Base-by-base conservation (phyloP, 176 grass and related monocot genomes). In the Pontederia paniculata region DNA sequence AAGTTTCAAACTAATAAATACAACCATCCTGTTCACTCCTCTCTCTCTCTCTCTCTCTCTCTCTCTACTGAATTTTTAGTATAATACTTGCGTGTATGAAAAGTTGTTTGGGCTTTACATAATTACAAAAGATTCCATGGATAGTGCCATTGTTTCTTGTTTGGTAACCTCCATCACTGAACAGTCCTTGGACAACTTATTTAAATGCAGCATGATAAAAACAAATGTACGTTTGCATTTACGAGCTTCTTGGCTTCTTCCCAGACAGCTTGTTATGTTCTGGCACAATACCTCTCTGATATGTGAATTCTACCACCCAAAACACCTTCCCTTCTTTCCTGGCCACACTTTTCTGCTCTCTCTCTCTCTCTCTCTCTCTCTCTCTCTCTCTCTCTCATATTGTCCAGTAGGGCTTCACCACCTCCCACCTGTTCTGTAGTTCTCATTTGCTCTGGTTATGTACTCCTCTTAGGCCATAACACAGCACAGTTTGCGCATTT, bases 211-310 rank as follows among this genome's bases (percentile, higher is more conserved):
- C 28, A 37, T 37, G 28, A 37, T 37, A 37, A 37, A 37, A 37
- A 2, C 3, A 37, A 31, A 37, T 37, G 28, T 37, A 37, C 28
- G 28, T 37, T 37, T 2, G 5, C 28, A 37, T 6, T 5, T 37
- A 3, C 28, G 28, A 83, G 72, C 52, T 73, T 48, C 42, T 23
- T 79, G 71, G 75, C 44, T 73, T 45, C 71, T 79, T 88, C 73
- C 4, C 63, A 23, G 71, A 55, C 84, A 88, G 69, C 76, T 77
- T 55, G 49, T 45, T 62, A 68, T 83, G 58, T 49, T 69, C 73
- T 88, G 72, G 71, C 84, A 68, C 42, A 64, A 21, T 45, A 6
- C 28, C 28, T 37, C 55, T 6, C 55, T 69, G 14, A 10, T 16
- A 72, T 43, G 1, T n/a, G 14, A 37, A 5, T 25, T 60, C 18